Evolutionary conservation across 495 filamentous ascomycete species (phyloP).

Genomic region (Lasiosphaeria hispida): DNA sequence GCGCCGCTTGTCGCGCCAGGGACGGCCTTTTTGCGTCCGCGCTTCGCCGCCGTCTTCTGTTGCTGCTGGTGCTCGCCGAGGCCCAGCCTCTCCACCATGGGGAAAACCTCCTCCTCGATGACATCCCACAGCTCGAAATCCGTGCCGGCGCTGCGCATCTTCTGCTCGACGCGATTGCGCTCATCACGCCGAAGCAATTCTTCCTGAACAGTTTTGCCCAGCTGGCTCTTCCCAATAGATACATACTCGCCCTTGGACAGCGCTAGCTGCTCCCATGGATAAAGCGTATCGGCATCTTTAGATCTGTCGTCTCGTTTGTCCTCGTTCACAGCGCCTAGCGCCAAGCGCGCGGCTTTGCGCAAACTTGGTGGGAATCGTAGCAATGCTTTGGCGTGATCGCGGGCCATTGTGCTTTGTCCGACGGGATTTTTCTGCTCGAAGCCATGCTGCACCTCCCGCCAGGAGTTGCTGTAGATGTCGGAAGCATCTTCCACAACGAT

Average conservation of each 20-base stretch:
- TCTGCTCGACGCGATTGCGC: constrained; percentile 43
- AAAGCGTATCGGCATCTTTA: constrained; percentile 14
- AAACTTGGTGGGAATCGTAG: constrained; percentile 40
- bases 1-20: background rate
- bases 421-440: constrained; percentile 19
- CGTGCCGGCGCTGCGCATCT: constrained; percentile 50
- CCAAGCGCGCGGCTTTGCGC: constrained; percentile 38
- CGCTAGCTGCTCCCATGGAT: too few species aligned
- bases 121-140: constrained; percentile 72
- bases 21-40: constrained; percentile 12
- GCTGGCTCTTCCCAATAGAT: too few species aligned
- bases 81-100: constrained; percentile 49
- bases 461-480: constrained; percentile 12
- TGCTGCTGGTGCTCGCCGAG: constrained; percentile 18
- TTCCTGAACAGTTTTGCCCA: constrained; percentile 24
- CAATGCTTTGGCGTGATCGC: constrained; percentile 35
- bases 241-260: background rate
- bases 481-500: constrained; percentile 38
- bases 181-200: constrained; percentile 40
- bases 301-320: too few species aligned
- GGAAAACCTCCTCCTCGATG: constrained; percentile 67
- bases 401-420: constrained; percentile 13
- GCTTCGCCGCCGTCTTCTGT: constrained; percentile 4
- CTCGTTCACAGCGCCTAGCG: constrained; percentile 35
- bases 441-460: constrained; percentile 12